Conservation (phyloP, 352 stramenopile species). For the Elongisporangium senticosum region DNA sequence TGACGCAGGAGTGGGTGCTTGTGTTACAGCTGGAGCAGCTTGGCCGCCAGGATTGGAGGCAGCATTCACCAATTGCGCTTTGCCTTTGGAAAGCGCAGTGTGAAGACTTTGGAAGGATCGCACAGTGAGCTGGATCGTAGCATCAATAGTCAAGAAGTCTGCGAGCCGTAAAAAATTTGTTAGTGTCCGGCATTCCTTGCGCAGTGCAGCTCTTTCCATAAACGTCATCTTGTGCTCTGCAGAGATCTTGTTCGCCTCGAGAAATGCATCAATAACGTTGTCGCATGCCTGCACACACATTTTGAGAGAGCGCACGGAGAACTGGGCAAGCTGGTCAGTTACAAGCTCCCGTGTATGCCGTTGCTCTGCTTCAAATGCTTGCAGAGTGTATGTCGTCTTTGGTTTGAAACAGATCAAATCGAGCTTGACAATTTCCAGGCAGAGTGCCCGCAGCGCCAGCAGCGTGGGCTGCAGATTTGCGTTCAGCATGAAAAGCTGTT, state of each 20-base stretch:
- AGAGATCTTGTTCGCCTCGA: conserved; percentile 89
- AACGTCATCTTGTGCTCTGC: conserved; percentile 95
- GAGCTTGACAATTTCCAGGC: conserved; percentile 56
- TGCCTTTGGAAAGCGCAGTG: conserved; percentile 43
- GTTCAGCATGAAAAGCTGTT: conserved; percentile 87
- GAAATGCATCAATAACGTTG: conserved; percentile 89
- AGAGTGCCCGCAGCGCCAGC: conserved; percentile 66
- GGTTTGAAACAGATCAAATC: conserved; percentile 67
- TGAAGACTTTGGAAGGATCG: conserved; percentile 66
- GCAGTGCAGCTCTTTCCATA: conserved; percentile 91
- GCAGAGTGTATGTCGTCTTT: conserved; percentile 72
- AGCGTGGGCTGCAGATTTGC: conserved; percentile 80
- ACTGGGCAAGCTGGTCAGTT: conserved; percentile 47
- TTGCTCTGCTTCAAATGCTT: conserved; percentile 80
- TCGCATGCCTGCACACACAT: conserved; percentile 89
- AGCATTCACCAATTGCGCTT: conserved; percentile 17
- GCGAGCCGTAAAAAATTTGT: conserved; percentile 91
- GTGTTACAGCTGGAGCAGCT: background rate
- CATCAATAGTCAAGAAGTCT: conserved; percentile 89
- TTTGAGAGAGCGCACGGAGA: conserved; percentile 63
- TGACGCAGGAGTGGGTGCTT: background rate
- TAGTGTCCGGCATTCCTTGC: conserved; percentile 88
- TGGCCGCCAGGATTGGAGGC: background rate
- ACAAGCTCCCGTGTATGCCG: conserved; percentile 39
- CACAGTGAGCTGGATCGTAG: conserved; percentile 84